A percentile compares a stretch with the other conserved stretches of the same genome.
phyloP scores from a whole-genome alignment of 257 asterid genomes.

The Jasminum sambac region DNA sequence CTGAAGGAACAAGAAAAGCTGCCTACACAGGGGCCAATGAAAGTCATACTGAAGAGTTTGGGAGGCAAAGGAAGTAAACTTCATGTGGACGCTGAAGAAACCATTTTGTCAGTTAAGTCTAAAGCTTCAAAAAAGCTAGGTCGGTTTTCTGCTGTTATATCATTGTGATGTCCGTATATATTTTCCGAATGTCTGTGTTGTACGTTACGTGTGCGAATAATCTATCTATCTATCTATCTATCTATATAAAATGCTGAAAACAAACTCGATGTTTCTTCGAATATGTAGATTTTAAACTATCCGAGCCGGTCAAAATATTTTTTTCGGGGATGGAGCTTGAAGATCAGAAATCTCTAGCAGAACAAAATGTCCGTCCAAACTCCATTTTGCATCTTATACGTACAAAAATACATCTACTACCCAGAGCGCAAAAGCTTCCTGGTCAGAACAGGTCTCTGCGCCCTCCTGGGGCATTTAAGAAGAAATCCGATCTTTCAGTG shows the following conservation, averaged over 20 bases:
- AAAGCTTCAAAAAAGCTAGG: slow-evolving; percentile 97
- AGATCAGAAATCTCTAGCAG: slow-evolving; percentile 75
- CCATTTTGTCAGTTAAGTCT: slow-evolving; percentile 74
- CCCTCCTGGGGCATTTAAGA: slow-evolving; percentile 99
- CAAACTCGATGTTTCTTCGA: slow-evolving; percentile 14
- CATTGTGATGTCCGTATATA: not conserved
- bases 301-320: slow-evolving; percentile 86
- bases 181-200: not conserved
- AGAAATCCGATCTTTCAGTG: slow-evolving; percentile 93
- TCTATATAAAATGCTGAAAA: not conserved
- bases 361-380: slow-evolving; percentile 75
- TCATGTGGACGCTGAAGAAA: slow-evolving; percentile 90
- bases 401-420: slow-evolving; percentile 75
- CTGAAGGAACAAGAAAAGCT: slow-evolving; percentile 70
- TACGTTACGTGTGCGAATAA: not conserved
- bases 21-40: slow-evolving; percentile 79
- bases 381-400: slow-evolving; percentile 96
- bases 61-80: slow-evolving; percentile 98
- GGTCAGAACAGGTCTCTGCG: slow-evolving; percentile 94
- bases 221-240: not conserved
- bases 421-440: slow-evolving; percentile 95
- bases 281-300: slow-evolving; percentile 76
- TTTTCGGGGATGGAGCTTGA: slow-evolving; percentile 91
- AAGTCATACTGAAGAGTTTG: slow-evolving; percentile 92
- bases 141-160: slow-evolving; percentile 26